These are phyloP conservation scores for Pisolithus thermaeus DNA, from an alignment of 1,284 basidiomycete genomes.

Conservation along the genomic window DNA sequence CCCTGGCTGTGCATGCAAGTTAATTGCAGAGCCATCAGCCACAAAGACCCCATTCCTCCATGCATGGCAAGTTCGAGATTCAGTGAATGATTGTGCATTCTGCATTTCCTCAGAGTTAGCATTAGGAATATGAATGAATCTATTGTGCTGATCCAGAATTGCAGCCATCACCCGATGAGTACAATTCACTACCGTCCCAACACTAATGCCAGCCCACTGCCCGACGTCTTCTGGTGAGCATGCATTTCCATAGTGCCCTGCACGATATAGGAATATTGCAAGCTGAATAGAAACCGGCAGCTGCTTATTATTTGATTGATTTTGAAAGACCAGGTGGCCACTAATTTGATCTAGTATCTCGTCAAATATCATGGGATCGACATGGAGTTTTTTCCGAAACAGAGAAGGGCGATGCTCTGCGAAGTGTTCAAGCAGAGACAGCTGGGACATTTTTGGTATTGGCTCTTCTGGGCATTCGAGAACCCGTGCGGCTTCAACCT, in stretches of 20 bases:
- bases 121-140: background rate
- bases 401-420: too few relatives aligned
- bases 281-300: slow-evolving; percentile 1
- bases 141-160: slow-evolving; percentile 1
- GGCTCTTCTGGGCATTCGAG: too few relatives aligned
- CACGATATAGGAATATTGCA: background rate
- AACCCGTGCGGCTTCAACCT: too few relatives aligned
- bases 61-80: background rate
- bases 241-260: slow-evolving; percentile 2
- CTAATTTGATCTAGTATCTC: too few relatives aligned
- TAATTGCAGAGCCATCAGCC: background rate
- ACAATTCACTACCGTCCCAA: slow-evolving; percentile 2
- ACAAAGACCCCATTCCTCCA: background rate
- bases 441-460: too few relatives aligned
- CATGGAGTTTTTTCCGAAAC: too few relatives aligned
- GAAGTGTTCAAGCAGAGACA: too few relatives aligned
- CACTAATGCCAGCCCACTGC: slow-evolving; percentile 3
- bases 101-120: background rate
- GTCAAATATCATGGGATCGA: too few relatives aligned
- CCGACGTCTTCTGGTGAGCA: background rate
- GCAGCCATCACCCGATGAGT: background rate
- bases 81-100: background rate
- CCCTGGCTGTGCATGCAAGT: background rate
- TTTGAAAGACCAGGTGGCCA: too few relatives aligned
- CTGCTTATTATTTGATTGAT: background rate